Conservation (phyloP, 208 protist species). For the Spongospora subterranea region DNA sequence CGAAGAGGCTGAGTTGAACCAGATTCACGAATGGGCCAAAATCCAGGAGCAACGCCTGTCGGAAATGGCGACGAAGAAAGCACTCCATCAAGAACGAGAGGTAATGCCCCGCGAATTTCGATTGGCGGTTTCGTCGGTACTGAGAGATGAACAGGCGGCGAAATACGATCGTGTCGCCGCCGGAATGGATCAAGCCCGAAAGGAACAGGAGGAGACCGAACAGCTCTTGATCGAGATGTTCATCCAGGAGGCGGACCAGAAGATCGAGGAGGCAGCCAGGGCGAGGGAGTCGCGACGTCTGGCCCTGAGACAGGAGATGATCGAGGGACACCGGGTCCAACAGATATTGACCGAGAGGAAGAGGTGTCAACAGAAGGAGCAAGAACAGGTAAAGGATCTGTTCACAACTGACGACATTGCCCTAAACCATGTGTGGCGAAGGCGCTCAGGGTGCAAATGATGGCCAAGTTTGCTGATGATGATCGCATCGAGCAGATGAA, state of each 20-base stretch:
- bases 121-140: not conserved
- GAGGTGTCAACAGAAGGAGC: conserved; percentile 59
- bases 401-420: not conserved
- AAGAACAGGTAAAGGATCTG: conserved; percentile 59
- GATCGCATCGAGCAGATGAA: conserved; percentile 71
- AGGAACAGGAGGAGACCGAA: conserved; percentile 67
- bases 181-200: conserved; percentile 41
- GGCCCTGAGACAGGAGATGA: conserved; percentile 64
- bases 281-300: conserved; percentile 57
- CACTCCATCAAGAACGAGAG: not conserved
- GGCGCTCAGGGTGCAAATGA: conserved; percentile 59
- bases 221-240: conserved; percentile 68
- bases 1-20: conserved; percentile 54
- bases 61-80: conserved; percentile 56
- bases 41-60: conserved; percentile 54
- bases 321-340: conserved; percentile 25
- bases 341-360: conserved; percentile 2
- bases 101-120: not conserved
- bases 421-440: conserved; percentile 1
- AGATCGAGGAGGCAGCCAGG: conserved; percentile 6
- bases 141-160: too few relatives aligned
- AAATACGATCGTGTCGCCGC: conserved; percentile 61
- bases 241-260: conserved; percentile 59
- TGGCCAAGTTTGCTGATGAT: conserved; percentile 72
- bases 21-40: conserved; percentile 59